Evolutionary conservation across 805 yeast species (phyloP), one percentile per base, ranked within the genome.

Genomic region (Ogataea neopini): DNA sequence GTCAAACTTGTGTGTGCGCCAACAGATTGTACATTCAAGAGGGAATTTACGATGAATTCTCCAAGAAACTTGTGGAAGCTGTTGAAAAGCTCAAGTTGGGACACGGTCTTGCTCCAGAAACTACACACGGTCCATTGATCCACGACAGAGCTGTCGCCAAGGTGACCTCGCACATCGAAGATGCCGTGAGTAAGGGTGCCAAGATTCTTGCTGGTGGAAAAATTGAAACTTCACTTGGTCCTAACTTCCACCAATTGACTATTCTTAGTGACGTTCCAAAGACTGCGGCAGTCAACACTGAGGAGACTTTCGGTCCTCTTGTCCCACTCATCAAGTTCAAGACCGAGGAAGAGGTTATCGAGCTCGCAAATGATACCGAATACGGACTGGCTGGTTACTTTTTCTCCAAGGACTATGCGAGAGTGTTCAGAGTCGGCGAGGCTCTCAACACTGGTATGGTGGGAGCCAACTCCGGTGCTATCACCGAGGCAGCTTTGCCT

Each of bases 1-100:
- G 94, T 51, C 94, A 86, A 67, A 85, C 91, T 4, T 87, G 95
- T 68, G 85, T 85, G 34, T 84, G 90, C 63, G 89, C 90, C 39
- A 85, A 85, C 67, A 74, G 91, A 60, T 63, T 86, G 40, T 86
- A 75, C 60, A 76, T 86, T 28, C 94, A 87, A 59, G 75, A 73
- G 37, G 70, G 71, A 9, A 63, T 87, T n/a, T 83, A 86, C 58
- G 88, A 83, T 45, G 73, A 78, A 58, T 84, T 86, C 56, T 68
- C 78, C 7, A 62, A 65, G 38, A 73, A 66, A 56, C 71, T 86
- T 45, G 70, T 74, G 8, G 77, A 61, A 6, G 73, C 68, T 49
- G 75, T 81, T n/a, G 44, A 52, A 3, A 63, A 68, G 13, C 75
- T 80, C 39, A 70, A 62, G 45, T 68, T 85, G 40, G 95, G 94